Evolutionary conservation across 2,329 filamentous ascomycete genomes (phyloP).

Genomic region (Ceratocystiopsis minuta): DNA sequence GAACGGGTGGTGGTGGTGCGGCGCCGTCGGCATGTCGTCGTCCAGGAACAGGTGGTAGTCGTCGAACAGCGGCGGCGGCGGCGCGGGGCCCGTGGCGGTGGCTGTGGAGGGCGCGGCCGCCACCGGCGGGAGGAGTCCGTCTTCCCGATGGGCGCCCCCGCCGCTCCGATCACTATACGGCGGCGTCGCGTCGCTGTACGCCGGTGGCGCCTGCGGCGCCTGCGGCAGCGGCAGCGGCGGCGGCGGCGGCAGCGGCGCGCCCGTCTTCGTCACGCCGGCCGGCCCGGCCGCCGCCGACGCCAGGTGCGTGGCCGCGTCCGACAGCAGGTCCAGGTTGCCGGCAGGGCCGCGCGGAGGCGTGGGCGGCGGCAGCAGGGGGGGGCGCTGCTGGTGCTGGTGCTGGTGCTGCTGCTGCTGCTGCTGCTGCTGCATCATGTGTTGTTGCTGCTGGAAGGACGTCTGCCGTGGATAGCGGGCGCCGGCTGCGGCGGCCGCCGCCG

Average conservation of each 20-base stretch:
- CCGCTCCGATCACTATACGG: conserved; percentile 28
- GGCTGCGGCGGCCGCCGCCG: no score
- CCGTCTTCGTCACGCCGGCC: no score
- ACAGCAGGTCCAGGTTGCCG: conserved; percentile 40
- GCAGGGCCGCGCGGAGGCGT: conserved; percentile 22
- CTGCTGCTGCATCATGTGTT: conserved; percentile 15
- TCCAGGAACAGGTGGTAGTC: conserved; percentile 43
- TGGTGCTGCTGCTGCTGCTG: conserved; percentile 1
- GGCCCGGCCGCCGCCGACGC: conserved; percentile 28
- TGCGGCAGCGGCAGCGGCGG: no score
- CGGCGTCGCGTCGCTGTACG: conserved; percentile 27
- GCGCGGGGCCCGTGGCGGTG: conserved; percentile 14
- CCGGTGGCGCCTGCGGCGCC: no score
- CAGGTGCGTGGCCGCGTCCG: conserved; percentile 36
- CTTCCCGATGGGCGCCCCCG: conserved; percentile 21
- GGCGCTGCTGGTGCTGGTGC: neutral
- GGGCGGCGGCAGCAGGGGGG: conserved; percentile 6
- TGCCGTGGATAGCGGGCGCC: conserved; percentile 13
- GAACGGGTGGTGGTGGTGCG: conserved; percentile 22
- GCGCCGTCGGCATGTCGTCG: conserved; percentile 36
- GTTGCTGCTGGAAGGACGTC: conserved; percentile 4
- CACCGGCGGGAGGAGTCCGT: conserved; percentile 18
- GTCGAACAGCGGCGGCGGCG: conserved; percentile 26
- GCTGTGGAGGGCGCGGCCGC: conserved; percentile 25
- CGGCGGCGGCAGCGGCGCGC: conserved; percentile 30